These are phyloP conservation scores for Phytophthora multivora DNA, from an alignment of 352 stramenopile genomes.

Conservation along the genomic window DNA sequence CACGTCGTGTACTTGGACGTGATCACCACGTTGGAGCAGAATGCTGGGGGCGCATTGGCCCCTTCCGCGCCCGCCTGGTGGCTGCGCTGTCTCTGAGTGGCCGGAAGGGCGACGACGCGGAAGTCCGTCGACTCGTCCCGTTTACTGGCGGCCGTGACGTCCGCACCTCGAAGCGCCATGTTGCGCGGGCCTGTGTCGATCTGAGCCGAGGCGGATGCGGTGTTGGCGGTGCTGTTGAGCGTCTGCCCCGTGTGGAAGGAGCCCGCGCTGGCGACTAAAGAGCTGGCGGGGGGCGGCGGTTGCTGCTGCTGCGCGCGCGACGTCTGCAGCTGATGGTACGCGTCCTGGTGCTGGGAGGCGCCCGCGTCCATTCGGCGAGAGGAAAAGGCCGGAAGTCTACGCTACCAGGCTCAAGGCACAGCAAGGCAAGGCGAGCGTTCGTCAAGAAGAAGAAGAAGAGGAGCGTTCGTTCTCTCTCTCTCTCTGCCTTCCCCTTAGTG, in stretches of 20 bases:
- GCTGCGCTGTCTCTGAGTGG: slow-evolving; percentile 26
- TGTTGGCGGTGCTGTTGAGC: slow-evolving; percentile 2
- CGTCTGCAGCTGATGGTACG: slow-evolving; percentile 43
- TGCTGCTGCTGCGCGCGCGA: slow-evolving; percentile 23
- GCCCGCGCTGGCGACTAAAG: too few relatives aligned
- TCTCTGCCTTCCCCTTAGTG: background rate
- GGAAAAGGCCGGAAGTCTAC: too few relatives aligned
- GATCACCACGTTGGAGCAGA: slow-evolving; percentile 88
- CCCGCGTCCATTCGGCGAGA: slow-evolving; percentile 32
- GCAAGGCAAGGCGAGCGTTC: background rate
- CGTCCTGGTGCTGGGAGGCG: slow-evolving; percentile 25
- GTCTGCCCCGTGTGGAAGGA: background rate
- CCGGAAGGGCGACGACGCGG: slow-evolving; percentile 58
- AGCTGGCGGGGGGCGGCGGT: too few relatives aligned
- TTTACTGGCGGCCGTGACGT: slow-evolving; percentile 15
- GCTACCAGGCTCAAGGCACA: too few relatives aligned
- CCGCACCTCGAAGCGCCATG: slow-evolving; percentile 22
- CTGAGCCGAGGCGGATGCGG: slow-evolving; percentile 1
- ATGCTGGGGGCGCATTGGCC: slow-evolving; percentile 27
- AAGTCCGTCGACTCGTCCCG: slow-evolving; percentile 43
- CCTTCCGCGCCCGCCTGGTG: background rate
- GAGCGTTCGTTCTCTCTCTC: background rate
- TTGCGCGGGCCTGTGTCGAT: slow-evolving; percentile 7
- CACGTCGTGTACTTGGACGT: slow-evolving; percentile 92
- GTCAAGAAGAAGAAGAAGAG: background rate